These are phyloP conservation scores for Colletotrichum sp. DNA, from an alignment of 2,329 filamentous ascomycete genomes.

Conservation along the genomic window DNA sequence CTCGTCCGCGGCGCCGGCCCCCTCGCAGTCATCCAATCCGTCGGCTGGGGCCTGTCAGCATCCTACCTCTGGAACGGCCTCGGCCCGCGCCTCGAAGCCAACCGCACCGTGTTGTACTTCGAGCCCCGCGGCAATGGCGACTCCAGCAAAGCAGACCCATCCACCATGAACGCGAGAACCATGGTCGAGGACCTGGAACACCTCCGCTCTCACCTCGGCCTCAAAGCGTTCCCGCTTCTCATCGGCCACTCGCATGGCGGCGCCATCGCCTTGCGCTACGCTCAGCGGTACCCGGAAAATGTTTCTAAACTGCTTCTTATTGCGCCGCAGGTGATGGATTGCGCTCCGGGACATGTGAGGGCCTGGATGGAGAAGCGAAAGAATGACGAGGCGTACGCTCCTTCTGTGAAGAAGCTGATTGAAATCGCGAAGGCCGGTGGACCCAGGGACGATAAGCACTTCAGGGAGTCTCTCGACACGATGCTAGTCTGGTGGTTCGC, in stretches of 20 bases:
- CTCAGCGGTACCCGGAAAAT: neutral
- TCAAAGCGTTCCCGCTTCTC: neutral
- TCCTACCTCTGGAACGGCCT: neutral
- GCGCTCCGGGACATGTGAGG: neutral
- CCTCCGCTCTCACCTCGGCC: neutral
- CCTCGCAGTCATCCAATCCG: neutral
- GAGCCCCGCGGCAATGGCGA: neutral
- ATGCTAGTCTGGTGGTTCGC: neutral
- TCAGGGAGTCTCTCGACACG: neutral
- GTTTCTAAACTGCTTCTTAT: accelerated
- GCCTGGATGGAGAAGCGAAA: neutral
- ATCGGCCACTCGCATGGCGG: neutral
- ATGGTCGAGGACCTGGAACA: neutral
- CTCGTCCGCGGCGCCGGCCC: neutral
- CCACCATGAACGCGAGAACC: neutral
- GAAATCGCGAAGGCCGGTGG: neutral
- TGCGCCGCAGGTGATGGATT: neutral
- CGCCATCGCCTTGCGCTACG: neutral
- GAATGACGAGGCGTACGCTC: neutral
- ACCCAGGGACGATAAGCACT: neutral
- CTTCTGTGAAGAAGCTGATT: neutral
- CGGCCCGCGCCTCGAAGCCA: neutral
- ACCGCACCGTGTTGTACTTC: neutral
- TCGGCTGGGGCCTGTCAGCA: neutral
- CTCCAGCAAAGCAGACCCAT: neutral